Evolutionary conservation across 768 basidiomycete species (phyloP).

Genomic region (Termitomyces sp.): DNA sequence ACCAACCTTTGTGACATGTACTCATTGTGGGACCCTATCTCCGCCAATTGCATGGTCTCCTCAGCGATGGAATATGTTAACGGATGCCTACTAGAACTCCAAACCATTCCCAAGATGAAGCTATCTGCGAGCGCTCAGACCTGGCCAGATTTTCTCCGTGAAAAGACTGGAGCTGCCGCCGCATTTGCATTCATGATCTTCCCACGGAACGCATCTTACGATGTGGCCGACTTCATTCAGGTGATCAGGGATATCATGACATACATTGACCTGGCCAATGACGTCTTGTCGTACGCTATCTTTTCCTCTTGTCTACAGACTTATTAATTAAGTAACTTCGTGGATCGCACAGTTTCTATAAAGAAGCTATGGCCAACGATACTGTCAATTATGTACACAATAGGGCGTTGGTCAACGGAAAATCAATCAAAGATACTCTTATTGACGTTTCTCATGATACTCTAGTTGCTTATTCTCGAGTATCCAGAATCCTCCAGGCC

Average conservation of each 20-base stretch:
- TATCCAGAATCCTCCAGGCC: background rate
- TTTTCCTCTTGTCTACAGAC: background rate
- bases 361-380: background rate
- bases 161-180: background rate
- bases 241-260: background rate
- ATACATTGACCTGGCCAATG: background rate
- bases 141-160: background rate
- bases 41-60: background rate
- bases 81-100: background rate
- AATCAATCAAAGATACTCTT: background rate
- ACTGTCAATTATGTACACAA: background rate
- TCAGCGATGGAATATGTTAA: background rate
- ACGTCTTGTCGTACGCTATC: background rate
- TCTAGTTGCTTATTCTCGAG: background rate
- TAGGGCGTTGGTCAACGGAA: background rate
- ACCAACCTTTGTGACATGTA: background rate
- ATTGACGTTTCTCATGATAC: background rate
- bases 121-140: background rate
- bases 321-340: background rate
- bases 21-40: background rate
- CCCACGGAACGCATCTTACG: background rate
- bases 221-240: background rate
- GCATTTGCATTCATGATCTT: slow-evolving; percentile 1
- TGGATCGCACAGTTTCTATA: background rate
- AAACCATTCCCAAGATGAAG: background rate